Conservation (phyloP, 192 early-diverging fungal genomes). For the Ambispora gerdemannii region DNA sequence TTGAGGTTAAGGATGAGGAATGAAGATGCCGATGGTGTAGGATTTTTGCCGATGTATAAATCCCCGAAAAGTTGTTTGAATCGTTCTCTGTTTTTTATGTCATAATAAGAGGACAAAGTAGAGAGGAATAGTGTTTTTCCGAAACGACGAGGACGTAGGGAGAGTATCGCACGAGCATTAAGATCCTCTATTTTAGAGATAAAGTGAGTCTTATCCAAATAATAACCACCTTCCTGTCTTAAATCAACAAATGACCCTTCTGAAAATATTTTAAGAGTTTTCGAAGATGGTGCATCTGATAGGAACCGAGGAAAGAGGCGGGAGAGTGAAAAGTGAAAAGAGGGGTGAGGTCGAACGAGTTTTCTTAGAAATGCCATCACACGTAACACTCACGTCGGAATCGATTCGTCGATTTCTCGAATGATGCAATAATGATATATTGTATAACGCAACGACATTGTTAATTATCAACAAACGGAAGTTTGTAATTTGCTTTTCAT, state of each 20-base stretch:
- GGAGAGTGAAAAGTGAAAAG: too few relatives aligned
- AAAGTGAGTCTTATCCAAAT: constrained; percentile 28
- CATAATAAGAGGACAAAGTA: constrained; percentile 25
- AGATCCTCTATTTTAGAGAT: constrained; percentile 28
- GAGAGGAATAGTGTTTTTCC: constrained; percentile 25
- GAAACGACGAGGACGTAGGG: constrained; percentile 20
- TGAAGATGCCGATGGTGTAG: constrained; percentile 21
- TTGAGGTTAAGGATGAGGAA: constrained; percentile 13
- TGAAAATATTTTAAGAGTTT: constrained; percentile 22
- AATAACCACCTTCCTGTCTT: constrained; percentile 1
- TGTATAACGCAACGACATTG: too few relatives aligned
- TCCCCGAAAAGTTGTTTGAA: constrained; percentile 22
- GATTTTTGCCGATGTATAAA: constrained; percentile 24
- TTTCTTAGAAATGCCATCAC: too few relatives aligned
- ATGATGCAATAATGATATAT: too few relatives aligned
- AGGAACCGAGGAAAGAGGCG: too few relatives aligned
- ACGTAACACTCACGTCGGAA: too few relatives aligned
- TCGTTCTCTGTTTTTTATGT: constrained; percentile 21
- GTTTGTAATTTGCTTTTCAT: too few relatives aligned
- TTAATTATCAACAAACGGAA: too few relatives aligned
- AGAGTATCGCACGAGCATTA: constrained; percentile 19
- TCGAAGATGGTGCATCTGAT: constrained; percentile 4
- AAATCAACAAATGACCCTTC: constrained; percentile 19
- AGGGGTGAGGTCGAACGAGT: too few relatives aligned
- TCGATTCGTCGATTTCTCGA: too few relatives aligned